These are phyloP conservation scores for Calycina marina DNA, from an alignment of 2,329 filamentous ascomycete species.

Conservation along the genomic window DNA sequence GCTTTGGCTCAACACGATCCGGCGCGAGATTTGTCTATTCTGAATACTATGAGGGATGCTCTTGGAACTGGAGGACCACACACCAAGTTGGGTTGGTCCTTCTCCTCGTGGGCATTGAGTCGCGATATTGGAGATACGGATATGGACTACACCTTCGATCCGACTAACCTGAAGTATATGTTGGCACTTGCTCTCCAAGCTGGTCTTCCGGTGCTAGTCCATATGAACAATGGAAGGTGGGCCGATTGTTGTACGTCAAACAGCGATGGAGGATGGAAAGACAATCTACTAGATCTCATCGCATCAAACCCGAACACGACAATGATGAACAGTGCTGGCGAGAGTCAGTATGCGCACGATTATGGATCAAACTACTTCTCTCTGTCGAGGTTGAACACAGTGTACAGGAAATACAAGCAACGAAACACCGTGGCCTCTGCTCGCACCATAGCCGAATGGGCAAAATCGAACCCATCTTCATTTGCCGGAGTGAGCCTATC, in stretches of 20 bases:
- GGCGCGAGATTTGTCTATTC: constrained; percentile 5
- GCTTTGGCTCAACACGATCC: constrained; percentile 5
- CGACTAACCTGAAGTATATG: constrained; percentile 9
- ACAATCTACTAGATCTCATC: constrained; percentile 8
- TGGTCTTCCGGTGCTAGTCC: constrained; percentile 6
- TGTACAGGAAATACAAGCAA: constrained; percentile 8
- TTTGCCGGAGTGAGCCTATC: constrained; percentile 9
- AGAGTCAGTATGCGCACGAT: constrained; percentile 3
- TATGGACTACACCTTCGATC: constrained; percentile 8
- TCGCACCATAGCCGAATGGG: constrained; percentile 4
- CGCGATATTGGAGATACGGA: constrained; percentile 6
- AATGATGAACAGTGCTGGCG: constrained; percentile 3
- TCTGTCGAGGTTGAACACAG: constrained; percentile 5
- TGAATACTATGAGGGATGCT: constrained; percentile 6
- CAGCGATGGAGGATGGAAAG: constrained; percentile 7
- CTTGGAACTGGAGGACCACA: constrained; percentile 5
- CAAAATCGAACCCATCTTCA: constrained; percentile 2
- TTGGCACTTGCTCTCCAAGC: constrained; percentile 3
- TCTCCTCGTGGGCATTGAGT: constrained; percentile 10
- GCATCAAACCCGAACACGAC: constrained; percentile 7
- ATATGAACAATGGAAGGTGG: constrained; percentile 11
- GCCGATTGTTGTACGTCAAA: constrained; percentile 11
- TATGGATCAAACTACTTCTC: constrained; percentile 8
- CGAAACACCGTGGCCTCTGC: constrained; percentile 8
- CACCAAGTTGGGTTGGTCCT: constrained; percentile 10